Conservation (phyloP, 1,139 yeast species). For the Pneumocystis sp. region DNA sequence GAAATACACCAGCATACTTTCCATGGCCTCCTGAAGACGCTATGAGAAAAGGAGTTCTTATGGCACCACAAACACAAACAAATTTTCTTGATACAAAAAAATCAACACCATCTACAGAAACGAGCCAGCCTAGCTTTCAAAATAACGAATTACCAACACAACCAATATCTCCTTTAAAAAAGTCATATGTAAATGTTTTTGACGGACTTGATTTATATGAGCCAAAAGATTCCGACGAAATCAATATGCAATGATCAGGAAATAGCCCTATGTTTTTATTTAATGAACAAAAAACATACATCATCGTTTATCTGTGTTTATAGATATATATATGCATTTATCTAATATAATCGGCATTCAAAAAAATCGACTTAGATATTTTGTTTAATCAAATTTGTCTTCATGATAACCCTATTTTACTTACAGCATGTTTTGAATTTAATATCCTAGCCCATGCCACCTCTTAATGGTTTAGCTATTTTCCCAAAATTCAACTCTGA, state of each 20-base stretch:
- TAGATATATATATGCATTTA: not conserved
- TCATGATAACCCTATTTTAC: not conserved
- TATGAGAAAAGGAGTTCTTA: conserved; percentile 1
- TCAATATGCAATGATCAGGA: not conserved
- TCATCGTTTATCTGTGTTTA: not conserved
- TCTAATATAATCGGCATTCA: not conserved
- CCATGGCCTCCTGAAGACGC: conserved; percentile 2
- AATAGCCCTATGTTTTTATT: not conserved
- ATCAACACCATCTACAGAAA: not conserved
- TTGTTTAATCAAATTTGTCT: not conserved
- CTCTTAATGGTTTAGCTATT: conserved; percentile 54
- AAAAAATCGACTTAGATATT: not conserved
- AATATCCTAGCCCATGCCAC: conserved; percentile 28
- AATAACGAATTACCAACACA: not conserved
- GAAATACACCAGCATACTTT: not conserved
- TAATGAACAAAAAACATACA: not conserved
- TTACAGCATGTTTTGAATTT: not conserved
- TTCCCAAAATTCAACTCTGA: conserved; percentile 17
- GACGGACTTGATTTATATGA: not conserved
- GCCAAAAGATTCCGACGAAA: not conserved
- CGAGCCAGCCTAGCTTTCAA: not conserved
- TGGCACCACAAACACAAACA: not conserved
- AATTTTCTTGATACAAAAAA: not conserved
- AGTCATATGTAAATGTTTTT: not conserved
- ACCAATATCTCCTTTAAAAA: not conserved